Conservation (phyloP, 2,329 filamentous ascomycete genomes). For the Pestalotiopsis sp. region DNA sequence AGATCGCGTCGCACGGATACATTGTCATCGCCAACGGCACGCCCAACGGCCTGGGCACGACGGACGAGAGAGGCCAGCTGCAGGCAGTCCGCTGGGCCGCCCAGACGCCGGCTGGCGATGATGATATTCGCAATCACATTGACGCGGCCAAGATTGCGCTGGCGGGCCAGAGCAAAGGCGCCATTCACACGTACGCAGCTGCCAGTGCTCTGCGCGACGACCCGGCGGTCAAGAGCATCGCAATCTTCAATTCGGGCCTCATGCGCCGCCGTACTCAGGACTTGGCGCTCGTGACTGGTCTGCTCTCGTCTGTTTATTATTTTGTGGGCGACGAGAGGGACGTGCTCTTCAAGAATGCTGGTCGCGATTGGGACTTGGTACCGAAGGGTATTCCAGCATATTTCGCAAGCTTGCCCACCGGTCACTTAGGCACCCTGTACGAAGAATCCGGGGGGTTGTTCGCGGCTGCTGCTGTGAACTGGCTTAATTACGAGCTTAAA, state of each 20-base stretch:
- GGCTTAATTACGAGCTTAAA: background rate
- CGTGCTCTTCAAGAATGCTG: constrained; percentile 2
- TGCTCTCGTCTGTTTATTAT: background rate
- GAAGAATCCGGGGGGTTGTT: background rate
- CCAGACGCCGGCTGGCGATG: background rate
- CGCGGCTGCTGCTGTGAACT: background rate
- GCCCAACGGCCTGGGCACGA: background rate
- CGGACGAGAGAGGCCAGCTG: constrained; percentile 3
- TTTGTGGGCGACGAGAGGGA: background rate
- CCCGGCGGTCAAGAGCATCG: background rate
- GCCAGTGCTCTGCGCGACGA: background rate
- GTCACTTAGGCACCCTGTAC: background rate
- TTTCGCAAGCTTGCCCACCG: background rate
- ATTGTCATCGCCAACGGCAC: background rate
- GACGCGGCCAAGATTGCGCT: background rate
- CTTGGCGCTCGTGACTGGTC: background rate
- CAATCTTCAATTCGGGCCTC: background rate
- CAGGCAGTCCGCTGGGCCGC: background rate
- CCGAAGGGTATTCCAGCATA: background rate
- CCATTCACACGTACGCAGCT: background rate
- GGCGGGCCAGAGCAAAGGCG: constrained; percentile 4
- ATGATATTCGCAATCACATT: background rate
- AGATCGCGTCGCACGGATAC: constrained; percentile 4
- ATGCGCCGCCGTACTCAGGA: background rate
- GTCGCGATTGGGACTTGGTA: background rate